Evolutionary conservation across 2,329 filamentous ascomycete genomes (phyloP).

Genomic region (Alternaria solani): DNA sequence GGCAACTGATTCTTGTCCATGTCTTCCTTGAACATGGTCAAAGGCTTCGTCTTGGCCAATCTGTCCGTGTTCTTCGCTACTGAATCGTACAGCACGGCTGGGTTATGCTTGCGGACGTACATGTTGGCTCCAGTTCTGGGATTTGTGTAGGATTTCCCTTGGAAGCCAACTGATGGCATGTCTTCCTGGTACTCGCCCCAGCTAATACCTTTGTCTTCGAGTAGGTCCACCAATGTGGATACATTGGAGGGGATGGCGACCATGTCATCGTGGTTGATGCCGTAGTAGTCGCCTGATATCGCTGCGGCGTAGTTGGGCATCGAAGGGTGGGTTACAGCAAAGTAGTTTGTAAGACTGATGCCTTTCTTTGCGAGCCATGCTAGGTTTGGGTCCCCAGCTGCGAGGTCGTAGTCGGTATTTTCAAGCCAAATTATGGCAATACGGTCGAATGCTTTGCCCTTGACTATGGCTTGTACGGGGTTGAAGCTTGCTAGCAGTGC

Average conservation of each 20-base stretch:
- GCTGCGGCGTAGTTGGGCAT: conserved; percentile 79
- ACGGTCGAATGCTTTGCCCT: conserved; percentile 76
- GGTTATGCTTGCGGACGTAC: conserved; percentile 86
- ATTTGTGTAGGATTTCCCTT: conserved; percentile 65
- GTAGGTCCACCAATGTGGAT: conserved; percentile 52
- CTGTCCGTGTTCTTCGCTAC: conserved; percentile 67
- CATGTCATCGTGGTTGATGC: conserved; percentile 74
- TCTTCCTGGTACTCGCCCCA: conserved; percentile 77
- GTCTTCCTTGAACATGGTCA: conserved; percentile 67
- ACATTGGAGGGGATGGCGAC: conserved; percentile 55
- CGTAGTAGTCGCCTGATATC: conserved; percentile 76
- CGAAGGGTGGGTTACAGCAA: conserved; percentile 71
- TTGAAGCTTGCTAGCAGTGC: conserved; percentile 19
- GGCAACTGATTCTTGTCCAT: conserved; percentile 33
- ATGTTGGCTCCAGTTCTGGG: conserved; percentile 73
- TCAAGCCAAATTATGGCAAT: conserved; percentile 79
- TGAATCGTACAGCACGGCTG: conserved; percentile 70
- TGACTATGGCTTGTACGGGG: conserved; percentile 53
- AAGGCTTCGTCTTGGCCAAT: conserved; percentile 76
- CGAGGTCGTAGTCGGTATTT: conserved; percentile 74
- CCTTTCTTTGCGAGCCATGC: conserved; percentile 67
- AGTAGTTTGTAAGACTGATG: conserved; percentile 65
- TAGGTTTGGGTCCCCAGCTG: conserved; percentile 68
- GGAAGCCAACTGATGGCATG: conserved; percentile 76
- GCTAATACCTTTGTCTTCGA: conserved; percentile 53